These are phyloP conservation scores for Aurantiochytrium sp. DNA, from an alignment of 108 stramenopile genomes.

Conservation along the genomic window DNA sequence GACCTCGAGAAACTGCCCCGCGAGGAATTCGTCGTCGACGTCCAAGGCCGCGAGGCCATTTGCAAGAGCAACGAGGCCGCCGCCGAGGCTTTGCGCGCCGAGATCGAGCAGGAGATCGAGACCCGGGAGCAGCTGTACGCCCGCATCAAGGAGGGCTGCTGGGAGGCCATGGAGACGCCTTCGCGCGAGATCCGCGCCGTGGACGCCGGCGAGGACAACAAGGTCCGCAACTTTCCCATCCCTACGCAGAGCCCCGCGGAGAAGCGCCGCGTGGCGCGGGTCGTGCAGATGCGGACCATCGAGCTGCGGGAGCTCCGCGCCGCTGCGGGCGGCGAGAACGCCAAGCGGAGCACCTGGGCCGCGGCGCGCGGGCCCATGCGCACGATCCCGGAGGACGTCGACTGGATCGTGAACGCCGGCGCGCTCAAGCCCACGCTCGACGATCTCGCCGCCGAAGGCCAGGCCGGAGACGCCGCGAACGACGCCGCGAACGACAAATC, in stretches of 20 bases:
- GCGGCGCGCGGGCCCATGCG: neutral
- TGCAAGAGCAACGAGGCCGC: neutral
- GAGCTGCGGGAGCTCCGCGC: slow-evolving; percentile 31
- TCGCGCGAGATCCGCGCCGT: slow-evolving; percentile 7
- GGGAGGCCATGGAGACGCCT: slow-evolving; percentile 40
- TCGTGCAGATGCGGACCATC: slow-evolving; percentile 24
- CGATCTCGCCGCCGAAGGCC: neutral
- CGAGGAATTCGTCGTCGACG: slow-evolving; percentile 43
- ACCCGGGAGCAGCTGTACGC: neutral
- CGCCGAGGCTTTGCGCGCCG: neutral
- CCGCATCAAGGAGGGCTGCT: slow-evolving; percentile 34
- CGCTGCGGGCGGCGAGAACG: neutral
- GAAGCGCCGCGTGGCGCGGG: neutral
- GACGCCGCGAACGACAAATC: too few relatives aligned
- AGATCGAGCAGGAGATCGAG: neutral
- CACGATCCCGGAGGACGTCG: neutral
- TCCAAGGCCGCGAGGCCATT: neutral
- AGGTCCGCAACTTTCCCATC: slow-evolving; percentile 34
- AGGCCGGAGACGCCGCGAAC: neutral
- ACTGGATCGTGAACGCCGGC: slow-evolving; percentile 38
- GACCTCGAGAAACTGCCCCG: slow-evolving; percentile 36
- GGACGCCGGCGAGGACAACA: neutral
- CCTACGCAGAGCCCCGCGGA: neutral
- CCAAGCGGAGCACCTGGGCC: neutral
- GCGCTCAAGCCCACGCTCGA: neutral